Conservation (phyloP, 2,329 filamentous ascomycete species). For the Pseudogymnoascus sp. region DNA sequence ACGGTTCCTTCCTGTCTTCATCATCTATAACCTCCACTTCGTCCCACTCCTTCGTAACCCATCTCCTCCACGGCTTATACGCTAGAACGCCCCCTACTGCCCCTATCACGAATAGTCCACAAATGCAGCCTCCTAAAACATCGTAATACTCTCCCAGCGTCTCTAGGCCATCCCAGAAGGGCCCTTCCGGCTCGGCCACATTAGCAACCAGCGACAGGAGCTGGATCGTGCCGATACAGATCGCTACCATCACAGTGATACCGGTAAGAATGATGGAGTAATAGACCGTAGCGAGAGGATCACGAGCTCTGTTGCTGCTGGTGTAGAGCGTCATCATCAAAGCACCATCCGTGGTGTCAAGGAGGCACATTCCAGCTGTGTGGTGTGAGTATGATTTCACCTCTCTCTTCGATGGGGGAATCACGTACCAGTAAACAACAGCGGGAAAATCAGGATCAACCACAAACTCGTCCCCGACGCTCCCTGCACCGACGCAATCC, state of each 20-base stretch:
- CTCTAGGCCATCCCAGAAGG: slow-evolving; percentile 87
- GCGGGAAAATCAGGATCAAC: slow-evolving; percentile 86
- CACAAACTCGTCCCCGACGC: slow-evolving; percentile 82
- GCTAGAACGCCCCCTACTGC: slow-evolving; percentile 51
- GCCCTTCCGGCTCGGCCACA: slow-evolving; percentile 63
- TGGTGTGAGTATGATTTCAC: background rate
- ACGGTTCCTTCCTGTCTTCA: background rate
- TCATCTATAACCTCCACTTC: background rate
- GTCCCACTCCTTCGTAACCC: slow-evolving; percentile 37
- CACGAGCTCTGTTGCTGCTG: slow-evolving; percentile 66
- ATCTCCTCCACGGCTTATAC: slow-evolving; percentile 72
- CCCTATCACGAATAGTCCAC: slow-evolving; percentile 74
- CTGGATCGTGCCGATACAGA: slow-evolving; percentile 78
- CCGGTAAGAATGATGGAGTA: slow-evolving; percentile 53
- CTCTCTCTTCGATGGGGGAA: background rate
- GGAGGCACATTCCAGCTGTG: slow-evolving; percentile 81
- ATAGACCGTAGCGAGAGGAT: slow-evolving; percentile 84
- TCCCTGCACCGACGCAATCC: slow-evolving; percentile 82
- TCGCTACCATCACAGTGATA: slow-evolving; percentile 30
- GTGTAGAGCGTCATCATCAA: slow-evolving; percentile 95
- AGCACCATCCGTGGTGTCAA: slow-evolving; percentile 88
- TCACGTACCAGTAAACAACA: slow-evolving; percentile 70
- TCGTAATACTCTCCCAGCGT: slow-evolving; percentile 74
- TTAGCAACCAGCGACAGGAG: slow-evolving; percentile 71
- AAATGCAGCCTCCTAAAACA: slow-evolving; percentile 79